Evolutionary conservation across 2,329 filamentous ascomycete genomes (phyloP), one percentile per base, ranked within the genome.

Genomic region (Cyanodermella asteris): DNA sequence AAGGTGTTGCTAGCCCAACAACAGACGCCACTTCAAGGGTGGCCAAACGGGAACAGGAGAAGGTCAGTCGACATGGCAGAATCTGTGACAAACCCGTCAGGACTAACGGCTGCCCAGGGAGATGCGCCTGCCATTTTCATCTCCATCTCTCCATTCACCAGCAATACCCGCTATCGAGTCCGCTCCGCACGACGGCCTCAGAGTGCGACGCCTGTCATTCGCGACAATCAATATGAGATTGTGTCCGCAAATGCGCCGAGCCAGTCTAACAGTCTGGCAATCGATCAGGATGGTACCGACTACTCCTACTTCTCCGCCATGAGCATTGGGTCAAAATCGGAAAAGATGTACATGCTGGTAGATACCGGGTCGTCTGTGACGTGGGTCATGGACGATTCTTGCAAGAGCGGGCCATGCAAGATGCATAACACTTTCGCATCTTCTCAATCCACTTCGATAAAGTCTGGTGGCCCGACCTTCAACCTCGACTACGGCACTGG

Each of bases 311-410:
- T 66, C 42, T 49, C 55, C 4, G 43, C 46, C 2, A 46, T 63
- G 20, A 47, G 47, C 6, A 49, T 65, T 30, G 61, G 61, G 4
- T 53, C 51, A 9, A 46, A 53, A 30, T 47, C 50, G 18, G 47
- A 60, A 36, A 45, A 52, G 22, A 60, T 63, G 45, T 55, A 55
- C 40, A 47, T 66, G 41, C 41, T 64, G 27, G 38, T 65, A 9
- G 61, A 66, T 38, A 59, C 59, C 1, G 61, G 59, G 6, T 56
- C 59, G 9, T 53, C 56, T 11, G 78, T 76, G 29, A 80, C 72
- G 8, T 91, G 81, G 81, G 65, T 91, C 12, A 87, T 87, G 65
- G 64, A 71, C 16, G 55, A 65, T 10, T 51, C 59, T 27, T 91
- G 81, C 51, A 56, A 45, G 10, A 66, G 65, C 3, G 46, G 56